A percentile compares a stretch with the other conserved stretches of the same genome.
Conservation (phyloP, 129 eudicot genomes). For the Artemisia annua region DNA sequence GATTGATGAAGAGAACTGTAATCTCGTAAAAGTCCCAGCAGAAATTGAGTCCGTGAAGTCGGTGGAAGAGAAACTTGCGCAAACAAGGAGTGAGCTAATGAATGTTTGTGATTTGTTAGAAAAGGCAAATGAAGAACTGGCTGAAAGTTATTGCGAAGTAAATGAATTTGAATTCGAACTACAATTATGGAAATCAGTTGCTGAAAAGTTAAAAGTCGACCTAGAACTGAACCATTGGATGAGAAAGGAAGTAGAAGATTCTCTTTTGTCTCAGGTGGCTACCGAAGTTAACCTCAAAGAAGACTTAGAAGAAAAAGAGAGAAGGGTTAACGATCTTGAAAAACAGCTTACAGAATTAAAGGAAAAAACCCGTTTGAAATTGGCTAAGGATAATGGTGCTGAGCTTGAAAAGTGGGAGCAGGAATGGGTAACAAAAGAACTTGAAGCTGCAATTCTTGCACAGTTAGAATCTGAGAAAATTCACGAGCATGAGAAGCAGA, state of each 20-base stretch:
- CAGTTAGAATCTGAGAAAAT: no score
- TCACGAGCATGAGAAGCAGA: no score
- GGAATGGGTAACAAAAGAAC: constrained; percentile 43
- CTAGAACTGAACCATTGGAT: no score
- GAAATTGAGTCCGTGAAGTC: no score
- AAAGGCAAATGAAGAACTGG: constrained; percentile 53
- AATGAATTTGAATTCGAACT: no score
- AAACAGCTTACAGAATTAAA: constrained; percentile 36
- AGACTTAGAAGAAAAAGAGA: constrained; percentile 63
- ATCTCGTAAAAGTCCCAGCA: no score
- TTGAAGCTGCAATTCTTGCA: no score
- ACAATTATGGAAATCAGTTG: no score
- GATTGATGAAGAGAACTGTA: constrained; percentile 26
- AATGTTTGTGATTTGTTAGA: constrained; percentile 46
- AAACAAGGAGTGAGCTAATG: constrained; percentile 40
- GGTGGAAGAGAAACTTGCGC: constrained; percentile 38
- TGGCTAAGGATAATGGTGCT: constrained; percentile 10
- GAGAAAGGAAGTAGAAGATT: no score
- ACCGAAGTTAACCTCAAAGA: constrained; percentile 63
- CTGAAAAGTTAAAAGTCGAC: no score
- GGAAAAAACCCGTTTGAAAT: constrained; percentile 5
- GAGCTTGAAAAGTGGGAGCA: constrained; percentile 33
- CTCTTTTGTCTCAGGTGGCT: constrained; percentile 48
- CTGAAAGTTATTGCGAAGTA: not conserved
- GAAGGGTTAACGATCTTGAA: constrained; percentile 48